phyloP scores from a whole-genome alignment of 805 yeast genomes.

The Torulaspora microellipsoides region DNA sequence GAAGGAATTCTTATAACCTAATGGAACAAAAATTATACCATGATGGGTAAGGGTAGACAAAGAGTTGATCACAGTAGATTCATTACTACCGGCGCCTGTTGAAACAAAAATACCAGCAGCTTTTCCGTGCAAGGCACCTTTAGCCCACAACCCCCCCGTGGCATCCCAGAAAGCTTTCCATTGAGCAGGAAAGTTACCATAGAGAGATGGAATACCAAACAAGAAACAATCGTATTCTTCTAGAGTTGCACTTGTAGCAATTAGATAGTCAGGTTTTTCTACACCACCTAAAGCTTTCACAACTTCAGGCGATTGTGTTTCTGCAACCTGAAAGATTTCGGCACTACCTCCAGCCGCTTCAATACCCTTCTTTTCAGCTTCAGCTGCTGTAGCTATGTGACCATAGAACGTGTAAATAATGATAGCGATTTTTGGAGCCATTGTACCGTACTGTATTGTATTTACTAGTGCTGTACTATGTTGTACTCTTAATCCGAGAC shows the following conservation, averaged over 20 bases:
- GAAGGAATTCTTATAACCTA: slow-evolving; percentile 62
- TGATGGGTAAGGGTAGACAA: slow-evolving; percentile 69
- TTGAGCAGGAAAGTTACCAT: slow-evolving; percentile 77
- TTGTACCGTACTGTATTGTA: not conserved
- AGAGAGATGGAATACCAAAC: slow-evolving; percentile 85
- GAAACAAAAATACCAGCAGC: slow-evolving; percentile 68
- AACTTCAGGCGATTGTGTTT: slow-evolving; percentile 64
- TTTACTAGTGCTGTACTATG: no score
- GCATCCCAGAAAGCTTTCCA: slow-evolving; percentile 71
- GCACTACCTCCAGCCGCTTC: slow-evolving; percentile 66
- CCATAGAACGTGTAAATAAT: slow-evolving; percentile 79
- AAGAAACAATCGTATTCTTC: slow-evolving; percentile 70
- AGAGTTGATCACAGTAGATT: slow-evolving; percentile 59
- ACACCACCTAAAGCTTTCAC: slow-evolving; percentile 59
- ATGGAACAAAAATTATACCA: slow-evolving; percentile 75
- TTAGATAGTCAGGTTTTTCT: slow-evolving; percentile 57
- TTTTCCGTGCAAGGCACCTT: slow-evolving; percentile 68
- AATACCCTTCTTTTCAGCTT: slow-evolving; percentile 63
- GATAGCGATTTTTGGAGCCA: slow-evolving; percentile 54
- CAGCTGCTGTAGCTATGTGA: slow-evolving; percentile 67
- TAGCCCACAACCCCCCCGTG: slow-evolving; percentile 77
- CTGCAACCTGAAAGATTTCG: slow-evolving; percentile 73
- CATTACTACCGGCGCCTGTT: slow-evolving; percentile 83
- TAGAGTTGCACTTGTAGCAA: slow-evolving; percentile 57
- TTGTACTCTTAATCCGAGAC: not conserved